phyloP scores from a whole-genome alignment of 164 flowering plant species.

The Pachysandra terminalis region DNA sequence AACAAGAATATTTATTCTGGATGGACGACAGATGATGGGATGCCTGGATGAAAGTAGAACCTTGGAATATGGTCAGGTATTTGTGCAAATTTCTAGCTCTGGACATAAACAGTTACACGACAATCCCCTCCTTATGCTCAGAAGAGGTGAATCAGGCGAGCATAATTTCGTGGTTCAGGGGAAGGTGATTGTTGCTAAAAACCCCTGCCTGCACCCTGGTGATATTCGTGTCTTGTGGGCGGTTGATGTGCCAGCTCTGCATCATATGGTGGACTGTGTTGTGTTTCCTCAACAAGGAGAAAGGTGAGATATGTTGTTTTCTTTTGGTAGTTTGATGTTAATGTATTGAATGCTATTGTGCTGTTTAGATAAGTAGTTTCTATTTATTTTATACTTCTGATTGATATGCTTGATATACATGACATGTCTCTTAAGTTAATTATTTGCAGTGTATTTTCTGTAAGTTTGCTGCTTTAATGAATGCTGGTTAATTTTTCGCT shows the following conservation, averaged over 20 bases:
- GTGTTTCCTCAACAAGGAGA: conserved; percentile 89
- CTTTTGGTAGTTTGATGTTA: no score
- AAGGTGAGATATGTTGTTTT: conserved; percentile 44
- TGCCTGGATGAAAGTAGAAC: conserved; percentile 93
- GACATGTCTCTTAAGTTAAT: no score
- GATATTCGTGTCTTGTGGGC: conserved; percentile 80
- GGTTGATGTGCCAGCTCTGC: conserved; percentile 62
- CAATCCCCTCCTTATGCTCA: conserved; percentile 5
- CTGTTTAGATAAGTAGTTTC: no score
- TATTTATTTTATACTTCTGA: no score
- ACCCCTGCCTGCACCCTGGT: no score
- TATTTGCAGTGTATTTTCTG: no score
- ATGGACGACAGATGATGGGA: conserved; percentile 86
- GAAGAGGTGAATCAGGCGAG: conserved; percentile 8
- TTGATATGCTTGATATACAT: no score
- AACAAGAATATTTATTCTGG: conserved; percentile 52
- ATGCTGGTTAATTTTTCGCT: no score
- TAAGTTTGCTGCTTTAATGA: no score
- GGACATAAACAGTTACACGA: conserved; percentile 14
- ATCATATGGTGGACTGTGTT: no score
- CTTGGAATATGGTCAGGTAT: conserved; percentile 93
- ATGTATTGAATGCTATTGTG: no score
- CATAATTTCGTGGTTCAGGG: conserved; percentile 32
- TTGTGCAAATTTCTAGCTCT: conserved; percentile 58
- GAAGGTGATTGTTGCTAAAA: conserved; percentile 76